Base-by-base conservation (phyloP, 345 rosid genomes). In the Aquilaria malaccensis region DNA sequence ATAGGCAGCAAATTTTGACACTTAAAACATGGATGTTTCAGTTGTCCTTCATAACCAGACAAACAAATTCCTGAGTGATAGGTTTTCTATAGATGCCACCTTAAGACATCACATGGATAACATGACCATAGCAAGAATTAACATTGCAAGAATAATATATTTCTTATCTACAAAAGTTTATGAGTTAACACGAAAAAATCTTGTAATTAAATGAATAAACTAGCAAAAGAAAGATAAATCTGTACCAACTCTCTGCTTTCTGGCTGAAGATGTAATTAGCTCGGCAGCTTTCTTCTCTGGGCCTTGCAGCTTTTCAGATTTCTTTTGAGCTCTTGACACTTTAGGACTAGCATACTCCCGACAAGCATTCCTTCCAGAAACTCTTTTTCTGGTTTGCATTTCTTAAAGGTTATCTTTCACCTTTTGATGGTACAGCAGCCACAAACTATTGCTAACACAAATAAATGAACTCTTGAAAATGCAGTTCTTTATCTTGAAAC, bases 361-460 rank as follows among this genome's bases (percentile, higher is more conserved):
- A 13, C 80, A 74, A 70, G 75, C 71, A 57, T 63, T 81, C 76
- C 88, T 78, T 65, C 83, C 82, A 31, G 77, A 66, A 59, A 66
- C 60, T 58, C 75, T 79, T 76, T 81, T 83, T 82, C 69, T 81
- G 50, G 79, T 83, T 77, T 79, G 88, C 95, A 87, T 87, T 71
- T 71, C 67, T 13, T 30, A 31, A 32, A 33, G 33, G 29, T 59
- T 50, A 45, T 13, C 13, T 11, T 49, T 5, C 7, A 37, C 5
- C 43, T 37, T 37, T 9, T 37, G 43, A 37, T 5, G 43, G 4
- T 37, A 37, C 7, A 37, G 43, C 7, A 37, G 43, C 43, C 7
- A 9, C 43, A 37, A 37, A 3, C 43, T 37, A 37, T 37, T 5
- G 7, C 7, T 3, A 37, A 37, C 43, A 37, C 43, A 37, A 37